Evolutionary conservation across 2,329 filamentous ascomycete species (phyloP).

Genomic region (Colletotrichum chrysophilum): DNA sequence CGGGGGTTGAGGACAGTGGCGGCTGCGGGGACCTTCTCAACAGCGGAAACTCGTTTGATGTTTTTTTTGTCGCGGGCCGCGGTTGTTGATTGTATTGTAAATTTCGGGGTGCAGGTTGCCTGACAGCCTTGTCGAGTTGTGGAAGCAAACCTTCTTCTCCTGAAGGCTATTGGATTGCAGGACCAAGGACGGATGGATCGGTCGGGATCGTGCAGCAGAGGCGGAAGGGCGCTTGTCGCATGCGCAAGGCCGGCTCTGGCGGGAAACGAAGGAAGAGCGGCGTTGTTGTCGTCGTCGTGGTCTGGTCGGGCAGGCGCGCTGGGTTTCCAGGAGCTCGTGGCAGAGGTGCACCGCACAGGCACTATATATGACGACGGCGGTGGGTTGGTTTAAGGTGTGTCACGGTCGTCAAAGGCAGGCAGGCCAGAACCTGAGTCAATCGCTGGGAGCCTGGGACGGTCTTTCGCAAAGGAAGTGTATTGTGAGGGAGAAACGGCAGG

Average conservation of each 20-base stretch:
- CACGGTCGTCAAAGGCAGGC: slow-evolving; percentile 13
- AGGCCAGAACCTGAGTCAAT: slow-evolving; percentile 11
- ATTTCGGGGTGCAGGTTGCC: slow-evolving; percentile 2
- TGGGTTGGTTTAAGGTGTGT: neutral
- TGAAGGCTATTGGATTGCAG: neutral
- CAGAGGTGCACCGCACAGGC: neutral
- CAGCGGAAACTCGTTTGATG: slow-evolving; percentile 1
- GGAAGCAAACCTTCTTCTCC: neutral
- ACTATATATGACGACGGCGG: slow-evolving; percentile 1
- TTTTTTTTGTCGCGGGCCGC: neutral
- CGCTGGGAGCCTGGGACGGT: neutral
- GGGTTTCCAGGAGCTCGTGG: neutral
- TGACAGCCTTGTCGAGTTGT: neutral
- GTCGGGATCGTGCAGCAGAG: neutral
- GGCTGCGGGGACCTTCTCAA: neutral
- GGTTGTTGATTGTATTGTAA: neutral
- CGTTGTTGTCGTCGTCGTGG: neutral
- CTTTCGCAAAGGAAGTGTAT: slow-evolving; percentile 18
- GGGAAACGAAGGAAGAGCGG: neutral
- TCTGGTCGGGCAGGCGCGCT: slow-evolving; percentile 1
- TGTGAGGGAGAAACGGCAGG: slow-evolving; percentile 3
- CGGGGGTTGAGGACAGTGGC: neutral
- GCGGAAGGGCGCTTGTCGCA: neutral
- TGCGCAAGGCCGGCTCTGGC: neutral
- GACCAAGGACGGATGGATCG: neutral